Evolutionary conservation across 805 yeast genomes (phyloP), one percentile per base, ranked within the genome.

Genomic region (Nematodospora valgi): DNA sequence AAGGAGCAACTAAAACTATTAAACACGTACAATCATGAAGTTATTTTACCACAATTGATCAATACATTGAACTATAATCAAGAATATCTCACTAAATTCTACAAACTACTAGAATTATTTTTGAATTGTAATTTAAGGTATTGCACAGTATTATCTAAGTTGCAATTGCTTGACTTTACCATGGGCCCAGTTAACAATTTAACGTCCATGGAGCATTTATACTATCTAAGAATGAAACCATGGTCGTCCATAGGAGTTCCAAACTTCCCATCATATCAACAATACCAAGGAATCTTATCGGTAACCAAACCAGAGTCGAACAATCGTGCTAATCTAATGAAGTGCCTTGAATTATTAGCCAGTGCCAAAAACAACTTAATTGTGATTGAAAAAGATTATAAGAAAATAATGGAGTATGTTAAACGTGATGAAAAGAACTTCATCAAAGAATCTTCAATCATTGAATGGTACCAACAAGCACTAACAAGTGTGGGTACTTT

Each of bases 211-310:
- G 59, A 62, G 33, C 38, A 40, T 26, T 40, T 61, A 14, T 63
- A 45, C 35, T 44, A 52, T 8, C 60, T 87, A 30, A 74, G 95
- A 45, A 71, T 86, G 74, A 87, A 86, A 54, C 79, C 93, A 4
- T 86, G 83, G 62, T 74, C 82, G 15, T 74, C 87, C 0, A 82
- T 88, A 14, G 95, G 94, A 0, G 78, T 78, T 8, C 96, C 96
- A 1, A 71, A 68, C 19, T 48, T 76, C 27, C 88, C 91, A 3
- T 51, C 65, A 0, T 80, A 59, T 45, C 57, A 49, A 10, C 70
- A 69, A 21, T 69, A 60, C 41, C 27, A 37, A 32, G 35, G 12
- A 25, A 25, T 27, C 30, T 35, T 30, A 12, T 20, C 6, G 13
- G 26, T 12, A 18, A 36, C 42, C 9, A 32, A 27, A 21, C 23